A percentile compares a stretch with the other conserved stretches of the same genome.
phyloP scores from a whole-genome alignment of 2,329 filamentous ascomycete genomes.

The Cryphonectria japonica region DNA sequence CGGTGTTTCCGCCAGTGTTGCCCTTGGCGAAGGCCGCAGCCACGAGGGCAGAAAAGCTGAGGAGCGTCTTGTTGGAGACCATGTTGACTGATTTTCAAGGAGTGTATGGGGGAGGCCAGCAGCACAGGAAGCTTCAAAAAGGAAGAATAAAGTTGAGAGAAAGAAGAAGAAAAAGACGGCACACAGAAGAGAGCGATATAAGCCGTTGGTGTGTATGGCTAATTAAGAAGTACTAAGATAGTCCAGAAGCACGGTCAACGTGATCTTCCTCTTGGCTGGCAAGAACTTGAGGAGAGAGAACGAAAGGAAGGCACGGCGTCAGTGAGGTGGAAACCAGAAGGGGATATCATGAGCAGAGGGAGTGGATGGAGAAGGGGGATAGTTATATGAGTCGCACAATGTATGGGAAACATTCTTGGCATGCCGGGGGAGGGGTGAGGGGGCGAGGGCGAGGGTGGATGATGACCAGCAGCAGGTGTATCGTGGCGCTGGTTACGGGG shows the following conservation, averaged over 20 bases:
- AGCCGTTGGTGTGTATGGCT: slow-evolving; percentile 13
- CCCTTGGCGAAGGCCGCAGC: slow-evolving; percentile 34
- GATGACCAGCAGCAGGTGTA: slow-evolving; percentile 9
- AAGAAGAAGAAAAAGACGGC: background rate
- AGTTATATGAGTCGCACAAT: slow-evolving; percentile 25
- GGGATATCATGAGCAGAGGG: slow-evolving; percentile 6
- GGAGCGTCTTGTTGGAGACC: slow-evolving; percentile 34
- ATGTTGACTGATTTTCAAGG: slow-evolving; percentile 32
- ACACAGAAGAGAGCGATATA: slow-evolving; percentile 28
- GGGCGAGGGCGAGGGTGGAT: slow-evolving; percentile 16
- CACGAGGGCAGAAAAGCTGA: slow-evolving; percentile 36
- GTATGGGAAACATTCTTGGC: slow-evolving; percentile 22
- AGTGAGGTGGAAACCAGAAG: slow-evolving; percentile 22
- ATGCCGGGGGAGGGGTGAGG: slow-evolving; percentile 10
- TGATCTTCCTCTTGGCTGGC: slow-evolving; percentile 38
- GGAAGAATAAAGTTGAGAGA: background rate
- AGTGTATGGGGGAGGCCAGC: slow-evolving; percentile 10
- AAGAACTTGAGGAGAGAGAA: slow-evolving; percentile 31
- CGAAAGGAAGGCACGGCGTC: slow-evolving; percentile 26
- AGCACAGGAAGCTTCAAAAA: slow-evolving; percentile 7
- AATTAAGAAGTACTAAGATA: slow-evolving; percentile 25
- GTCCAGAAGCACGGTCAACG: slow-evolving; percentile 40
- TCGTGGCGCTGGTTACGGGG: slow-evolving; percentile 17
- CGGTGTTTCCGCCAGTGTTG: slow-evolving; percentile 29
- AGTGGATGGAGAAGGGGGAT: slow-evolving; percentile 17